Percentiles rank a stretch among this genome's conserved stretches.
phyloP scores from a whole-genome alignment of 1,284 basidiomycete genomes.

The Microbotryum lychnidis-dioicae region DNA sequence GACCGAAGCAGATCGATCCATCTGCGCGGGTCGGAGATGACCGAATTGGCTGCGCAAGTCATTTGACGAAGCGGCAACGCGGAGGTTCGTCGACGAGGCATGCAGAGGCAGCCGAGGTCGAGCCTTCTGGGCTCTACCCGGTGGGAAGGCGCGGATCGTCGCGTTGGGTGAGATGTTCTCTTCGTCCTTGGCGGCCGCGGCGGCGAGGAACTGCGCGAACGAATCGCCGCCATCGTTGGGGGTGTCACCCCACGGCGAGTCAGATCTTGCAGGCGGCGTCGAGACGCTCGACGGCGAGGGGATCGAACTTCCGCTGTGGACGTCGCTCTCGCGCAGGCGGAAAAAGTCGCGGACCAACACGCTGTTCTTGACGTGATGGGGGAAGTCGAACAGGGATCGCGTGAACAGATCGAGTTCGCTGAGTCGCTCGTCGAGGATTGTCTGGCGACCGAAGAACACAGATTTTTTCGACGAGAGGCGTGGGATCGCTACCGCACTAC shows the following conservation, averaged over 20 bases:
- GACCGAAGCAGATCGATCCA: neutral
- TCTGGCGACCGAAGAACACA: conserved; percentile 20
- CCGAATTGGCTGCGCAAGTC: neutral
- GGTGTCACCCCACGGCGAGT: neutral
- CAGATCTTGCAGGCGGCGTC: neutral
- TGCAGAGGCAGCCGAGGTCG: conserved; percentile 22
- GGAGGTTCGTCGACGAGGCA: conserved; percentile 27
- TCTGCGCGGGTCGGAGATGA: neutral
- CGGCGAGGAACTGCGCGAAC: conserved; percentile 1
- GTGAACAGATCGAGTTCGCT: conserved; percentile 29
- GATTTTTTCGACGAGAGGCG: conserved; percentile 25
- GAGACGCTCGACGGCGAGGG: conserved; percentile 1
- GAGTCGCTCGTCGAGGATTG: conserved; percentile 21
- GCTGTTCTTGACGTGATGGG: conserved; percentile 16
- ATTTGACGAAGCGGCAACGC: conserved; percentile 3
- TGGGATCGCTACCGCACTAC: conserved; percentile 13
- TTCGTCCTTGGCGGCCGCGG: neutral
- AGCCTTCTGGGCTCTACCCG: neutral
- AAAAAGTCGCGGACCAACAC: conserved; percentile 29
- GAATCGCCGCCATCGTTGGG: neutral
- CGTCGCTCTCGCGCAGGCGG: conserved; percentile 9
- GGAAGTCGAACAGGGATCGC: conserved; percentile 24
- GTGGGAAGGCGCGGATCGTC: conserved; percentile 6
- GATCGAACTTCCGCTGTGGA: neutral
- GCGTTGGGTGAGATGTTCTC: conserved; percentile 9